A percentile compares a stretch with the other conserved stretches of the same genome.
Evolutionary conservation across 1,284 basidiomycete genomes (phyloP).

Genomic region (Ceratobasidium sp.): DNA sequence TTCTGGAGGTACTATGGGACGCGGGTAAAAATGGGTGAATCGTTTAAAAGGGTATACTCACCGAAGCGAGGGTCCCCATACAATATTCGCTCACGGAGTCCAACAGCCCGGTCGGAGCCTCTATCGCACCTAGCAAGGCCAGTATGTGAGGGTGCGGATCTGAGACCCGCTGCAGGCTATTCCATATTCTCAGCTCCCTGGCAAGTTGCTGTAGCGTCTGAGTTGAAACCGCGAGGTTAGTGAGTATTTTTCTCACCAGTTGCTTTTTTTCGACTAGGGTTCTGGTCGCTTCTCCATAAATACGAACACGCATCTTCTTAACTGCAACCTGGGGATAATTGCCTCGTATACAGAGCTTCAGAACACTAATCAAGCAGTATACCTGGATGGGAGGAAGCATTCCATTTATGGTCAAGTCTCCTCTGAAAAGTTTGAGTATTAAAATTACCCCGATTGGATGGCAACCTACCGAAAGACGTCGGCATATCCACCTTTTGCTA

Average conservation of each 20-base stretch:
- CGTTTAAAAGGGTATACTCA: neutral
- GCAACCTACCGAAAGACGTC: slow-evolving; percentile 28
- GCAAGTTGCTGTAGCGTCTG: neutral
- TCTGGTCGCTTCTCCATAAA: slow-evolving; percentile 10
- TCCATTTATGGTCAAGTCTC: neutral
- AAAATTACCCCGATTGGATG: neutral
- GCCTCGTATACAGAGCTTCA: neutral
- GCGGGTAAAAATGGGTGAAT: too few species aligned
- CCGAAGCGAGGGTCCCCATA: neutral
- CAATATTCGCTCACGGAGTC: slow-evolving; percentile 30
- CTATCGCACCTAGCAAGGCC: slow-evolving; percentile 8
- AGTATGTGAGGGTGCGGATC: slow-evolving; percentile 19
- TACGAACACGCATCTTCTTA: neutral
- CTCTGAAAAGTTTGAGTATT: neutral
- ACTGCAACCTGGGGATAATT: neutral
- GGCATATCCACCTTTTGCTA: slow-evolving; percentile 29
- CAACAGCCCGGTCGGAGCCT: neutral
- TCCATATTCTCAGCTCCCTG: slow-evolving; percentile 31
- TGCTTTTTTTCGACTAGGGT: neutral
- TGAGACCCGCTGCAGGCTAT: neutral
- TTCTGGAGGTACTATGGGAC: neutral
- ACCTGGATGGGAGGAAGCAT: neutral
- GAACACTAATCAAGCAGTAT: too few species aligned
- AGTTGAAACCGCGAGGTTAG: too few species aligned
- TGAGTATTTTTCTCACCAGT: neutral